These are phyloP conservation scores for Lasiodiplodia hormozganensis DNA, from an alignment of 2,329 filamentous ascomycete genomes.

Conservation along the genomic window DNA sequence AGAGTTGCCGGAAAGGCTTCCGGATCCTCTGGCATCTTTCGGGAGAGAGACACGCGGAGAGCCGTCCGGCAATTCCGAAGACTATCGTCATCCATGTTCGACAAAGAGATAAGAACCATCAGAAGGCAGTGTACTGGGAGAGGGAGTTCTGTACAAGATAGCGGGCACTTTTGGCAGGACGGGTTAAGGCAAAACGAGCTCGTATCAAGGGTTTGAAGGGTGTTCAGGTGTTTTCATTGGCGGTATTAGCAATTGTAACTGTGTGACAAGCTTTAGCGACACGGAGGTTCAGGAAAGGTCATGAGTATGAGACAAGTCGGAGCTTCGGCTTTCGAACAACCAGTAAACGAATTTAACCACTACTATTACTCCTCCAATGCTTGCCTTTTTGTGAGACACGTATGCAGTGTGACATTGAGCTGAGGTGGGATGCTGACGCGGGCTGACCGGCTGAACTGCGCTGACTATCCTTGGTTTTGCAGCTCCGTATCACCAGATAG, in stretches of 20 bases:
- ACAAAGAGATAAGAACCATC: constrained; percentile 10
- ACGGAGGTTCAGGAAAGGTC: constrained; percentile 19
- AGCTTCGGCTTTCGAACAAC: constrained; percentile 5
- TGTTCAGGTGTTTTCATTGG: constrained; percentile 20
- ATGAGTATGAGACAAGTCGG: constrained; percentile 24
- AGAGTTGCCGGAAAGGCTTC: constrained; percentile 28
- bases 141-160: constrained; percentile 23
- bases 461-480: not conserved
- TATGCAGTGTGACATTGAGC: constrained; percentile 15
- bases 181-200: constrained; percentile 19
- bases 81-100: constrained; percentile 18
- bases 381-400: not conserved
- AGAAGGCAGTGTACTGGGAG: constrained; percentile 21
- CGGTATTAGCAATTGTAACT: constrained; percentile 19
- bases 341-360: constrained; percentile 18
- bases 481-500: not conserved
- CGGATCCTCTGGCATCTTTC: constrained; percentile 20
- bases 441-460: constrained; percentile 12
- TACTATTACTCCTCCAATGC: not conserved
- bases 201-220: constrained; percentile 19
- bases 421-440: constrained; percentile 12
- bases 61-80: constrained; percentile 26
- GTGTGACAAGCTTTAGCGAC: constrained; percentile 29
- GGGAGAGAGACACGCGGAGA: constrained; percentile 25
- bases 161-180: constrained; percentile 20